Evolutionary conservation across 23 red algal species (phyloP), one percentile per base, ranked within the genome.

Genomic region (Cyanidioschyzon merolae): DNA sequence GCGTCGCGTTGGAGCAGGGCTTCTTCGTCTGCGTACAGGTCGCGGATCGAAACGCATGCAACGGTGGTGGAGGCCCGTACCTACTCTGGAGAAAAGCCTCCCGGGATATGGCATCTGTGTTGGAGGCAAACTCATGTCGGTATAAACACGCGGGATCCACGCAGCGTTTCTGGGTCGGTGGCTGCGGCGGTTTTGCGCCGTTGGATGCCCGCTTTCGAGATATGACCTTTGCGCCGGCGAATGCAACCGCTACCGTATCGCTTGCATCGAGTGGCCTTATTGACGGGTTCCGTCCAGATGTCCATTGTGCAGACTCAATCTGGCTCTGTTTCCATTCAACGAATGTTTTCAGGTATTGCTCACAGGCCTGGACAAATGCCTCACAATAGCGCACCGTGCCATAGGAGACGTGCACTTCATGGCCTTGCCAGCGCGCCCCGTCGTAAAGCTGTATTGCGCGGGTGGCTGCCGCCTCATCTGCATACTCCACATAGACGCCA

Each of bases 331-430:
- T 30, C 1, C 37, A 76, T 67, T 74, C 45, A 7, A 32, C 2
- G 63, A 3, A 35, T 27, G 63, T 27, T 71, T 71, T 25, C 63
- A 71, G n/a, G 29, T 71, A 71, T 3, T 7, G 38, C 51, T 81
- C 37, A 32, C 38, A 50, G 38, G 78, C 1, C 37, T 77, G 79
- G 2, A 91, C 83, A 67, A 98, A 89, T n/a, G 83, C 68, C 76
- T 98, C 89, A 80, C 94, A 98, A 58, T 98, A 98, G 58, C 90
- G 90, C 0, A 88, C 90, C 24, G 88, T 91, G 0, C 88, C 94
- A n/a, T 89, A 83, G 36, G 83, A 75, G 68, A 76, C 79, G 26
- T 82, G 84, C 38, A 98, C 82, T 58, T 91, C 89, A 26, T 81
- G 83, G 67, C 88, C 94, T 50, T 98, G 79, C 34, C 88, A 85